phyloP scores from a whole-genome alignment of 1,139 yeast genomes.

The Hanseniaspora gamundiae region DNA sequence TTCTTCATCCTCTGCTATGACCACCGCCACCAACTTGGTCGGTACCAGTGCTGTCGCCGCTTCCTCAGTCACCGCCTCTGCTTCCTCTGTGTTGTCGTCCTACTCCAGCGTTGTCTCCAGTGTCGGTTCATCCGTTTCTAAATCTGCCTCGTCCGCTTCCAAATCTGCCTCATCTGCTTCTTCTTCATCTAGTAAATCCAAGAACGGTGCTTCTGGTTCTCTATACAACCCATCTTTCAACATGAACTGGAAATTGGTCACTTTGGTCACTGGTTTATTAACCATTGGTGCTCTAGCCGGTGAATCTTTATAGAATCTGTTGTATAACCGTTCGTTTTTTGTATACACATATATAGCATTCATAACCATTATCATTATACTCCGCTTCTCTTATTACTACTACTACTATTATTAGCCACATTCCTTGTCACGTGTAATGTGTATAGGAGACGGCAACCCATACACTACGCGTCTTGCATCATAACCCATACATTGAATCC shows the following conservation, averaged over 20 bases:
- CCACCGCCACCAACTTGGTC: slow-evolving; percentile 6
- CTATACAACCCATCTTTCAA: slow-evolving; percentile 30
- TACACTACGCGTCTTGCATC: too few relatives aligned
- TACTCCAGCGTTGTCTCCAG: slow-evolving; percentile 8
- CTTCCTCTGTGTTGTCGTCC: slow-evolving; percentile 10
- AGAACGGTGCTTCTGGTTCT: slow-evolving; percentile 5
- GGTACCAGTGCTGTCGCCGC: slow-evolving; percentile 16
- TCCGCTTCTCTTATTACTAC: too few relatives aligned
- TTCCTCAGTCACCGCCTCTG: slow-evolving; percentile 9
- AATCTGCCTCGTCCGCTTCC: slow-evolving; percentile 1
- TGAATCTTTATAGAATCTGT: slow-evolving; percentile 35
- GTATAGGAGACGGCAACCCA: too few relatives aligned
- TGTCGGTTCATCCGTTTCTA: slow-evolving; percentile 5
- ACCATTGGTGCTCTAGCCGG: slow-evolving; percentile 57
- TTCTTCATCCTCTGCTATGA: slow-evolving; percentile 17
- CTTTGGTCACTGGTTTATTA: slow-evolving; percentile 59
- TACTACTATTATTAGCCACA: too few relatives aligned
- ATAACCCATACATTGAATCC: too few relatives aligned
- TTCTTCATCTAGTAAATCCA: slow-evolving; percentile 4
- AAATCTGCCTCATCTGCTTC: slow-evolving; percentile 2
- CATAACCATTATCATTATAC: neutral
- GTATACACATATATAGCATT: neutral
- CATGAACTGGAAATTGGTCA: slow-evolving; percentile 67
- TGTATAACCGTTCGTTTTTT: slow-evolving; percentile 1
- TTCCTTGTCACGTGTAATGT: too few relatives aligned